Evolutionary conservation across 129 eudicot species (phyloP).

Genomic region (Artemisia argyi): DNA sequence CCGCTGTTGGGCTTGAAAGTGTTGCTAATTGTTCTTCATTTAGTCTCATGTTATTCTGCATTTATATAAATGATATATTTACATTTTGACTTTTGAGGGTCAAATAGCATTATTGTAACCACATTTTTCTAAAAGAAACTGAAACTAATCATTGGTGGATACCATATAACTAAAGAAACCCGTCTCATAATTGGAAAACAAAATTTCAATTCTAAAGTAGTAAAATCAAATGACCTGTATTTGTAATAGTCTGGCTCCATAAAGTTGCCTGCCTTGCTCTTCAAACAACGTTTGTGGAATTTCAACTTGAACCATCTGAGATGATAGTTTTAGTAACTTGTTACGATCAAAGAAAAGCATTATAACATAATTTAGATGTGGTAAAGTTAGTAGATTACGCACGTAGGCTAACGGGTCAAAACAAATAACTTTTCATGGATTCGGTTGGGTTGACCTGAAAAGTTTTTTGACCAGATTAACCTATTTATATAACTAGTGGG

Average conservation of each 20-base stretch:
- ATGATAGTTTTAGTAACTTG: constrained; percentile 8
- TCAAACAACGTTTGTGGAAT: constrained; percentile 86
- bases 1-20: constrained; percentile 80
- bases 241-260: constrained; percentile 79
- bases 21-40: constrained; percentile 75
- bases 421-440: neutral
- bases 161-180: neutral
- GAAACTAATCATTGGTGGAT: neutral
- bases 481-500: too few relatives aligned
- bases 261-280: constrained; percentile 96
- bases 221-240: constrained; percentile 60
- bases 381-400: neutral
- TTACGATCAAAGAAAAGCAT: neutral
- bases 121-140: neutral
- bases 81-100: constrained; percentile 17
- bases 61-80: neutral
- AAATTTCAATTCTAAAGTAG: neutral
- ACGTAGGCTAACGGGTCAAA: neutral
- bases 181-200: neutral
- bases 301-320: constrained; percentile 89
- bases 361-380: neutral
- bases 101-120: constrained; percentile 11
- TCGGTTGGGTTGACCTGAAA: neutral
- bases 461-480: too few relatives aligned
- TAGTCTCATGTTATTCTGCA: constrained; percentile 71